Base-by-base conservation (phyloP, 2,329 filamentous ascomycete genomes). In the Capronia epimyces region DNA sequence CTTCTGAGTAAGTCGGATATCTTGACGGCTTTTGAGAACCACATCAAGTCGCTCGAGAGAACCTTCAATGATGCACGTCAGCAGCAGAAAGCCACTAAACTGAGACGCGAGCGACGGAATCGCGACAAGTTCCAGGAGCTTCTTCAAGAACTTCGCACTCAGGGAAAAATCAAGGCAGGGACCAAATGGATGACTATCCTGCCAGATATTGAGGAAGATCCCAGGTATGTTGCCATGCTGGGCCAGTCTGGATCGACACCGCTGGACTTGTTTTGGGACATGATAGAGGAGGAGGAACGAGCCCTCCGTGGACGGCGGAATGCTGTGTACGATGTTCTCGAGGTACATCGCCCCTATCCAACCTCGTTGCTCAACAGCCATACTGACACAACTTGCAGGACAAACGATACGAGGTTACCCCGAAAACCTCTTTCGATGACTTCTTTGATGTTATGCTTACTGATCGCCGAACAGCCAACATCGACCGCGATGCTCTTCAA, bases 261-360 rank as follows among this genome's bases (percentile, higher is more conserved):
- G 12, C 78, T 95, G 58, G 89, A 97, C 63, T 75, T 98, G 5
- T 97, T 98, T 73, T 96, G 91, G 89, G 93, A 98, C 66, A 75
- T 90, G 42, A 78, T 97, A 21, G 93, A 97, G 67, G 89, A 95
- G 67, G 89, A 97, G 67, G 91, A 98, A 65, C 82, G 87, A 51
- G 83, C 84, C n/a, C 75, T 96, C 42, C 84, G 90, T 55, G 83
- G 81, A 43, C 84, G 85, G 43, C 79, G 88, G 55, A 94, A 93
- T 65, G 83, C 89, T 64, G 86, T 94, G 32, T 74, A 93, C 58
- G 89, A 95, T 70, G 88, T 93, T 60, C 77, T 95, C 61, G 87
- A 94, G 76, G 88, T 93, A 69, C 75, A 83, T 32, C 15, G 25
- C n/a, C 29, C 8, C n/a, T 34, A 18, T 29, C 45, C 29, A 9